These are phyloP conservation scores for Colletotrichum siamense DNA, from an alignment of 2,329 filamentous ascomycete genomes.

Conservation along the genomic window DNA sequence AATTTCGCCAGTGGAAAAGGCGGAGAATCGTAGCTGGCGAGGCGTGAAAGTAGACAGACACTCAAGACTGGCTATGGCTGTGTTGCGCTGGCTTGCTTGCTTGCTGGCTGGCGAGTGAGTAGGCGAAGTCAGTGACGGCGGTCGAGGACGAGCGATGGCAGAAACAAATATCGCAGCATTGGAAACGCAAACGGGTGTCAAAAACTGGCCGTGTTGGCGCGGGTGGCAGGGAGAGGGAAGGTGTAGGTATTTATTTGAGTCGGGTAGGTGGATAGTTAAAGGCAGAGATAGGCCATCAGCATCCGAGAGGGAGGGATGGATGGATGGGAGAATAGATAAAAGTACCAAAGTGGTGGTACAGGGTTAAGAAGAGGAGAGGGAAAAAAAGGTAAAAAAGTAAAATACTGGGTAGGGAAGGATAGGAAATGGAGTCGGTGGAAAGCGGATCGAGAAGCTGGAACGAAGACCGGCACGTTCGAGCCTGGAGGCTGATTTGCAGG, in stretches of 20 bases:
- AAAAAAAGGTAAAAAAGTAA: constrained; percentile 14
- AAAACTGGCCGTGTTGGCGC: background rate
- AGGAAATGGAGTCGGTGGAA: constrained; percentile 8
- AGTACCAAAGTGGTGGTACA: background rate
- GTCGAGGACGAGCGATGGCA: constrained; percentile 9
- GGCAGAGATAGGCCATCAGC: background rate
- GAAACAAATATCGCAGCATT: constrained; percentile 14
- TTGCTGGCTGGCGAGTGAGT: background rate
- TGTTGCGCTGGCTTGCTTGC: background rate
- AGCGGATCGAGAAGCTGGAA: constrained; percentile 20
- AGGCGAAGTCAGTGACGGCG: constrained; percentile 9
- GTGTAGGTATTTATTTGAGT: constrained; percentile 2
- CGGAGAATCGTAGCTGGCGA: constrained; percentile 9
- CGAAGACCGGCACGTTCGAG: constrained; percentile 21
- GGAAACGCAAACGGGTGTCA: constrained; percentile 19
- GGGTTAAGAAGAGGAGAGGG: background rate
- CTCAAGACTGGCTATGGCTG: background rate
- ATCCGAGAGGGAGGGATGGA: constrained; percentile 3
- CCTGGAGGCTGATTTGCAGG: constrained; percentile 20
- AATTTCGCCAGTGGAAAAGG: constrained; percentile 14
- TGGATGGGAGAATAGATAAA: background rate
- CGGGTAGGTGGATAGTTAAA: constrained; percentile 6
- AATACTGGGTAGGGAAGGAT: constrained; percentile 13
- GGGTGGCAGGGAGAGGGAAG: background rate
- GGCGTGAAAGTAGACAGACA: constrained; percentile 12